phyloP scores from a whole-genome alignment of 2,329 filamentous ascomycete species.

The Trichoderma arundinaceum region DNA sequence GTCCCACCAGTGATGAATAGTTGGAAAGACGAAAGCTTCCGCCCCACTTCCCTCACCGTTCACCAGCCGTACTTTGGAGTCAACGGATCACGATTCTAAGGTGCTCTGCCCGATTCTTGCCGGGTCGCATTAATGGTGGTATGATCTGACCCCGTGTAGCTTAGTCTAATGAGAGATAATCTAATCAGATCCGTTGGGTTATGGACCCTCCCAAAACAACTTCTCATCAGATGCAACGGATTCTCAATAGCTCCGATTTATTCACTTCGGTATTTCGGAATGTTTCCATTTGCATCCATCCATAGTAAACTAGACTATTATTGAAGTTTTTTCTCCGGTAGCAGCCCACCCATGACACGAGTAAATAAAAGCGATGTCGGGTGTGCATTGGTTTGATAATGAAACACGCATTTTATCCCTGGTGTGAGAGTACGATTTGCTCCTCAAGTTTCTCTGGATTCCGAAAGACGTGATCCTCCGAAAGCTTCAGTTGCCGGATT shows the following conservation, averaged over 20 bases:
- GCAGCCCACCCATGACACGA: neutral
- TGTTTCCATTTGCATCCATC: neutral
- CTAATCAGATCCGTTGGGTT: slow-evolving; percentile 22
- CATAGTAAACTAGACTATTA: neutral
- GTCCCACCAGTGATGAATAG: no score
- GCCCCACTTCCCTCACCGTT: no score
- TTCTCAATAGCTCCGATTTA: neutral
- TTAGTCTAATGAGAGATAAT: neutral
- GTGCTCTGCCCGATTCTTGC: neutral
- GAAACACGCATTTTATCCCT: neutral
- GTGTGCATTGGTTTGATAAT: neutral
- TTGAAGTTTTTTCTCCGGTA: neutral
- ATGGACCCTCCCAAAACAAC: neutral
- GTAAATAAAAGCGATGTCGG: neutral
- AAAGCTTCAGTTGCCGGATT: no score
- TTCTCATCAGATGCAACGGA: slow-evolving; percentile 27
- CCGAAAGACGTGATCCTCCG: no score
- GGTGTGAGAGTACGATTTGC: neutral
- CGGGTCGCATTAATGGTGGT: neutral
- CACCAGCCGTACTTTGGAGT: no score
- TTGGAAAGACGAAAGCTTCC: no score
- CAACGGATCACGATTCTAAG: neutral
- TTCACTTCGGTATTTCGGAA: no score
- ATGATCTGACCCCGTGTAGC: slow-evolving; percentile 24
- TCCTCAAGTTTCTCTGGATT: no score